phyloP scores from a whole-genome alignment of 139 green algal genomes.

The Chlamydomonas applanata region DNA sequence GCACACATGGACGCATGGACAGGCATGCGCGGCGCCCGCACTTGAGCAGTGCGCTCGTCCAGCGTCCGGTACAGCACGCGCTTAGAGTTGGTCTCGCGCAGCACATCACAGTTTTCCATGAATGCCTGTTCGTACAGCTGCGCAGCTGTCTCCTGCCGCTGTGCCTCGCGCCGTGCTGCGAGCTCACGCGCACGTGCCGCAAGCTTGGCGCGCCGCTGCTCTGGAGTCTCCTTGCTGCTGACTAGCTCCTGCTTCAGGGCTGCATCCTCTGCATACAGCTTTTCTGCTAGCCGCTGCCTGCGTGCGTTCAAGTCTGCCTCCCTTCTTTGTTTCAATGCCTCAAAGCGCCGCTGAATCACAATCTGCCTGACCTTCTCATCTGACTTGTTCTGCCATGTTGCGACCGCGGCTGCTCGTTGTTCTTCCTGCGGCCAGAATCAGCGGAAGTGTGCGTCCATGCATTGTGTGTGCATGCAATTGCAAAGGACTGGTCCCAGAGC shows the following conservation, averaged over 20 bases:
- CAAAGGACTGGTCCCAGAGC: no score
- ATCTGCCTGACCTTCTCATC: slow-evolving; percentile 21
- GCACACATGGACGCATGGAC: neutral
- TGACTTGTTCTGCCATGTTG: slow-evolving; percentile 31
- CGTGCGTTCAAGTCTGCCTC: slow-evolving; percentile 40
- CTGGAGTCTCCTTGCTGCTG: slow-evolving; percentile 44
- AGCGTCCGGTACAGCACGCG: slow-evolving; percentile 50
- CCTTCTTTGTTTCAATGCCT: slow-evolving; percentile 30
- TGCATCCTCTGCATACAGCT: slow-evolving; percentile 79
- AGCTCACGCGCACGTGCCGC: slow-evolving; percentile 42
- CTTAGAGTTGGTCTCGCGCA: slow-evolving; percentile 44
- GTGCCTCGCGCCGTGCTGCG: slow-evolving; percentile 36
- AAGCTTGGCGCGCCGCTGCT: slow-evolving; percentile 50
- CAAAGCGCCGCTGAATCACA: slow-evolving; percentile 32
- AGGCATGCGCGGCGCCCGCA: neutral
- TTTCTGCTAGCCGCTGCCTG: slow-evolving; percentile 35
- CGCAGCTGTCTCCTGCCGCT: slow-evolving; percentile 40
- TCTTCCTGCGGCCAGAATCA: slow-evolving; percentile 20
- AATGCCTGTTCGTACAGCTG: slow-evolving; percentile 50
- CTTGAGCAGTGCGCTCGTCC: slow-evolving; percentile 52
- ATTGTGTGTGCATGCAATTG: neutral
- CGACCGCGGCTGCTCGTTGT: slow-evolving; percentile 8
- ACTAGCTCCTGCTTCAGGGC: slow-evolving; percentile 78
- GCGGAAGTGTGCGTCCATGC: neutral
- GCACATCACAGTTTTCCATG: slow-evolving; percentile 59